Percentiles rank a stretch among this genome's conserved stretches.
phyloP scores from a whole-genome alignment of 177 flowering plant genomes.

The Vitis hybrid region DNA sequence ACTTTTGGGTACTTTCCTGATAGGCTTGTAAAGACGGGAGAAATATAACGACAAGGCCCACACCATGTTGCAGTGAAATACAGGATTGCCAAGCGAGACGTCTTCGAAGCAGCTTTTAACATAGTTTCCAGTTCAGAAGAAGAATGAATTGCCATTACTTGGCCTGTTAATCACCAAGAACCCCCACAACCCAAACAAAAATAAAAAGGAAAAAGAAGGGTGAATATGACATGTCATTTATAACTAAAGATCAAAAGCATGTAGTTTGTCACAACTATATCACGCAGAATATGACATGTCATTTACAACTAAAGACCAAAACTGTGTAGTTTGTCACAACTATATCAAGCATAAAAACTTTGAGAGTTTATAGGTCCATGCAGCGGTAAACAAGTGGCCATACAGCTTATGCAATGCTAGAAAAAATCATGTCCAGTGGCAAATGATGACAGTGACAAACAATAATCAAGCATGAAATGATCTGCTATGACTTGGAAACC shows the following conservation, averaged over 20 bases:
- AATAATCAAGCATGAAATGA: too few relatives aligned
- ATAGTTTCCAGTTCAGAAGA: constrained; percentile 50
- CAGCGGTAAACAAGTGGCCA: too few relatives aligned
- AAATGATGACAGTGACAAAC: too few relatives aligned
- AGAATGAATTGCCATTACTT: constrained; percentile 54
- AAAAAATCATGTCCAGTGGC: too few relatives aligned
- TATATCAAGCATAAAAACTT: too few relatives aligned
- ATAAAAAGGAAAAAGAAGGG: neutral
- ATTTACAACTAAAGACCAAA: too few relatives aligned
- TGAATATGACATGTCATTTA: neutral
- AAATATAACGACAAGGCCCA: constrained; percentile 72
- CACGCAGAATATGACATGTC: too few relatives aligned
- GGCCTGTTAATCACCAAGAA: constrained; percentile 30
- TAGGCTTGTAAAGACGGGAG: constrained; percentile 57
- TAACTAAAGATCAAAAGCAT: neutral
- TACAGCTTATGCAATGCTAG: too few relatives aligned
- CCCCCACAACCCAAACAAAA: neutral
- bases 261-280: too few relatives aligned
- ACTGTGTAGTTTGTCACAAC: too few relatives aligned
- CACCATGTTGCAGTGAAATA: constrained; percentile 91
- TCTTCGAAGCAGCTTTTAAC: constrained; percentile 48
- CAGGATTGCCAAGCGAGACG: constrained; percentile 51
- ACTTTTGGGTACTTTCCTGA: constrained; percentile 57
- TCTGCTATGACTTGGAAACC: too few relatives aligned
- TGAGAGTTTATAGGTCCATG: too few relatives aligned